phyloP scores from a whole-genome alignment of 2,329 filamentous ascomycete genomes.

The Neofusicoccum sp. region DNA sequence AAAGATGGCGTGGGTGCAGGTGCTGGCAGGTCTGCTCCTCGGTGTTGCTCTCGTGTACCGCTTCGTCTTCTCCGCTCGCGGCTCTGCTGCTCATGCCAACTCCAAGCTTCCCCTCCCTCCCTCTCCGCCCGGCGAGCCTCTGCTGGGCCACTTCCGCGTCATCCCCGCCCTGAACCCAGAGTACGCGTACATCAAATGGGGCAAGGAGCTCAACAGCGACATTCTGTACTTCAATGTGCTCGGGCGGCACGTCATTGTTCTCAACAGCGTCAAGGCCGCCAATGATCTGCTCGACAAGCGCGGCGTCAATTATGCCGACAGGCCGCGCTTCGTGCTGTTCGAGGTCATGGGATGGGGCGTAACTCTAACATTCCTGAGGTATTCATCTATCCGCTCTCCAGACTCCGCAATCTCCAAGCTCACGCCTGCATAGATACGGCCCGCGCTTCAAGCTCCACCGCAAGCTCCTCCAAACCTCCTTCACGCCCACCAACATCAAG shows the following conservation, averaged over 20 bases:
- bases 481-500: slow-evolving; percentile 48
- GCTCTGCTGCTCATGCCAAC: background rate
- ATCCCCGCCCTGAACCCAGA: slow-evolving; percentile 29
- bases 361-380: slow-evolving; percentile 51
- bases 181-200: slow-evolving; percentile 26
- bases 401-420: slow-evolving; percentile 39
- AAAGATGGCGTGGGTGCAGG: background rate
- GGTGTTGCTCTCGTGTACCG: background rate
- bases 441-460: slow-evolving; percentile 34
- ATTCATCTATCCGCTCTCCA: background rate
- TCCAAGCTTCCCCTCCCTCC: slow-evolving; percentile 27
- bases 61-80: background rate
- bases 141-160: slow-evolving; percentile 30
- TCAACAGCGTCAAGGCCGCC: slow-evolving; percentile 49
- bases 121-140: slow-evolving; percentile 27
- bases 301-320: slow-evolving; percentile 49
- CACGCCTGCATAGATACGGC: slow-evolving; percentile 42
- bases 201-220: slow-evolving; percentile 29
- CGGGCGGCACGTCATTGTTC: slow-evolving; percentile 44
- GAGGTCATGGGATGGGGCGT: slow-evolving; percentile 49
- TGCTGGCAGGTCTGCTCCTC: background rate
- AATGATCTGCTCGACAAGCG: slow-evolving; percentile 50
- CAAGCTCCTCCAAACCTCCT: slow-evolving; percentile 46
- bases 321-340: slow-evolving; percentile 47
- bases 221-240: slow-evolving; percentile 41